phyloP scores from a whole-genome alignment of 2,329 filamentous ascomycete genomes.

The Neoarthrinium moseri region DNA sequence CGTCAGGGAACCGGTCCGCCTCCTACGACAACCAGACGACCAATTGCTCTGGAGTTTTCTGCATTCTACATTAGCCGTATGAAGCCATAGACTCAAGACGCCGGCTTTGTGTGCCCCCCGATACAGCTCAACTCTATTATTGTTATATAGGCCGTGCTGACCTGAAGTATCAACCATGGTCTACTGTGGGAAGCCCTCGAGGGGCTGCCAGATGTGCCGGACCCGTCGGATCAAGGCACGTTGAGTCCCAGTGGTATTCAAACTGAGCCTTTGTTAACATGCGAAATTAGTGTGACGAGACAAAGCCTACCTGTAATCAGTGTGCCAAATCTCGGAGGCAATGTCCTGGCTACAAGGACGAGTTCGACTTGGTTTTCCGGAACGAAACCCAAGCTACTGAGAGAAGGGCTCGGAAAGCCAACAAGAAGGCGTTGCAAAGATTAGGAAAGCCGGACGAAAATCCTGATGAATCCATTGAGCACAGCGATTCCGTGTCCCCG shows the following conservation, averaged over 20 bases:
- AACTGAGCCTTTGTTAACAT: background rate
- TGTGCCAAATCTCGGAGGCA: constrained; percentile 62
- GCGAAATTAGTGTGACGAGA: constrained; percentile 61
- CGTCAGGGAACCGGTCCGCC: background rate
- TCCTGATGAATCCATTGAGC: constrained; percentile 11
- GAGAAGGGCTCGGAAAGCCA: constrained; percentile 57
- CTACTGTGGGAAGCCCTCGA: constrained; percentile 64
- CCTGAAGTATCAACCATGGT: constrained; percentile 47
- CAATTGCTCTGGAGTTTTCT: background rate
- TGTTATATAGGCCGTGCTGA: too few species aligned
- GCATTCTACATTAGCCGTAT: too few species aligned
- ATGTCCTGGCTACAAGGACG: constrained; percentile 68
- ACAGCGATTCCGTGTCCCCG: constrained; percentile 23
- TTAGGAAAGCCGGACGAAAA: constrained; percentile 21
- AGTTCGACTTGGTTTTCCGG: constrained; percentile 71
- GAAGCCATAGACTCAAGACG: too few species aligned
- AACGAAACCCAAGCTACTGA: constrained; percentile 71
- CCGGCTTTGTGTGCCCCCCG: too few species aligned
- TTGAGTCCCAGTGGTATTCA: too few species aligned
- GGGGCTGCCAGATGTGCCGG: constrained; percentile 73
- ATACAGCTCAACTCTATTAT: too few species aligned
- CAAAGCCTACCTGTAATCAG: constrained; percentile 64
- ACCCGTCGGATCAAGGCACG: constrained; percentile 71
- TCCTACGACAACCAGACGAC: background rate
- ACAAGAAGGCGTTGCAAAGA: constrained; percentile 44